Evolutionary conservation across 768 basidiomycete genomes (phyloP).

Genomic region (Suillus subalutaceus): DNA sequence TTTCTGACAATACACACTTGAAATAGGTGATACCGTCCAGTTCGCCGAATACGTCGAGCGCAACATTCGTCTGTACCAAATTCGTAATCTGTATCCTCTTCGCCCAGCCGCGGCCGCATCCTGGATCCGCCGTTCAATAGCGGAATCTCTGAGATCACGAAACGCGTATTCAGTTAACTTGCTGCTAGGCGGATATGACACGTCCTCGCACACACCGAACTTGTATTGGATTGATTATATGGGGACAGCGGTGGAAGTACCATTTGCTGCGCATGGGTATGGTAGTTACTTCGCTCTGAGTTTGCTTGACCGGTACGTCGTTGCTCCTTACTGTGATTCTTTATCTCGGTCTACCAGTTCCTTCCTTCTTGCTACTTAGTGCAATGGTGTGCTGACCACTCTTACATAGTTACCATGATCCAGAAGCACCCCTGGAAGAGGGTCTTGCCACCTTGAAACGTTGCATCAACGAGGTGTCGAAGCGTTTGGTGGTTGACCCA

Average conservation of each 20-base stretch:
- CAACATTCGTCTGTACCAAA: constrained; percentile 94
- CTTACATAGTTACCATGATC: constrained; percentile 79
- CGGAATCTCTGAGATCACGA: constrained; percentile 85
- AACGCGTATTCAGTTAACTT: constrained; percentile 91
- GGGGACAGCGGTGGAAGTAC: constrained; percentile 85
- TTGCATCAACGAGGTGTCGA: constrained; percentile 87
- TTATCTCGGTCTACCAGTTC: not conserved
- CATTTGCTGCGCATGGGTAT: constrained; percentile 95
- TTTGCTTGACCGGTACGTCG: constrained; percentile 84
- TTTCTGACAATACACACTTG: constrained; percentile 1
- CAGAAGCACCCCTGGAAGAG: constrained; percentile 82
- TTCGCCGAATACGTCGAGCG: constrained; percentile 97
- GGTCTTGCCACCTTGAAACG: constrained; percentile 82
- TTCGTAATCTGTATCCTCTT: constrained; percentile 88
- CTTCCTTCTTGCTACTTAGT: not conserved
- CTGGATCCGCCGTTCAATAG: constrained; percentile 92
- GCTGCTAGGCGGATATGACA: constrained; percentile 91
- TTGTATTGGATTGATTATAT: constrained; percentile 98
- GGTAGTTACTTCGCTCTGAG: constrained; percentile 90
- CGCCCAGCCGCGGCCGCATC: constrained; percentile 90
- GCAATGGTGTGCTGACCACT: constrained; percentile 12
- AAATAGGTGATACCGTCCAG: constrained; percentile 88
- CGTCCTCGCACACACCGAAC: constrained; percentile 67
- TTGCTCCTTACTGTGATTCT: not conserved
- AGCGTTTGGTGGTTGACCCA: constrained; percentile 78